phyloP scores from a whole-genome alignment of 202 grass and related monocot genomes.

The Cymbopogon flexuosus region DNA sequence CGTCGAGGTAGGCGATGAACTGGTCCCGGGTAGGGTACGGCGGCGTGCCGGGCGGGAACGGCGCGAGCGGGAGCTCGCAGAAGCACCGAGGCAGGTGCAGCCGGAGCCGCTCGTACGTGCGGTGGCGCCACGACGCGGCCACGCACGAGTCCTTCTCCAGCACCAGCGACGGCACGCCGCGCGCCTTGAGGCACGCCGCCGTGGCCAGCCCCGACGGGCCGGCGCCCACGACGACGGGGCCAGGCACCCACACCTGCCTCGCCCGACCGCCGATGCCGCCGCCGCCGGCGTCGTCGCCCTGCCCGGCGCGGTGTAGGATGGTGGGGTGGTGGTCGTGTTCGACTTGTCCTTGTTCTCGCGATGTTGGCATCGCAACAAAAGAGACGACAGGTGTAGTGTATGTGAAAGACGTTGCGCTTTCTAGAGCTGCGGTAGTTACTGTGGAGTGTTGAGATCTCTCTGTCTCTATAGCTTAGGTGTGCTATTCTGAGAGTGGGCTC shows the following conservation, averaged over 20 bases:
- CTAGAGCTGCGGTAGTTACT: not conserved
- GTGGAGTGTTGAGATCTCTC: conserved; percentile 6
- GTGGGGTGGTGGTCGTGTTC: not conserved
- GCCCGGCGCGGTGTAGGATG: not conserved
- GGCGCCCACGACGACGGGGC: conserved; percentile 71
- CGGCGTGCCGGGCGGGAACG: conserved; percentile 59
- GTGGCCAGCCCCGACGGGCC: conserved; percentile 72
- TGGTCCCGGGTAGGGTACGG: conserved; percentile 72
- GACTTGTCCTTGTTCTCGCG: not conserved
- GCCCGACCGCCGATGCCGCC: not conserved
- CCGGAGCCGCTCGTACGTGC: conserved; percentile 74
- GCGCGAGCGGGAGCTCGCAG: conserved; percentile 62
- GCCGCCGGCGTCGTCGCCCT: not conserved
- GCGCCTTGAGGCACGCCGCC: conserved; percentile 64
- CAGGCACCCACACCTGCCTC: conserved; percentile 69
- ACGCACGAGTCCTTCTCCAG: conserved; percentile 72
- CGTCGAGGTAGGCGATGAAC: conserved; percentile 80
- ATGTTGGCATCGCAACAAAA: conserved; percentile 29
- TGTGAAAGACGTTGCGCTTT: not conserved
- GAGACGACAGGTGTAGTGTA: conserved; percentile 3
- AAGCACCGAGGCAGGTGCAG: conserved; percentile 67
- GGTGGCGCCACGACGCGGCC: conserved; percentile 64
- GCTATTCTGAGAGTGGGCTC: not conserved
- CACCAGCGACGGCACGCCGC: conserved; percentile 61
- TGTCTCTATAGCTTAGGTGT: not conserved